phyloP scores from a whole-genome alignment of 2,329 filamentous ascomycete genomes.

The Scedosporium minutisporum region DNA sequence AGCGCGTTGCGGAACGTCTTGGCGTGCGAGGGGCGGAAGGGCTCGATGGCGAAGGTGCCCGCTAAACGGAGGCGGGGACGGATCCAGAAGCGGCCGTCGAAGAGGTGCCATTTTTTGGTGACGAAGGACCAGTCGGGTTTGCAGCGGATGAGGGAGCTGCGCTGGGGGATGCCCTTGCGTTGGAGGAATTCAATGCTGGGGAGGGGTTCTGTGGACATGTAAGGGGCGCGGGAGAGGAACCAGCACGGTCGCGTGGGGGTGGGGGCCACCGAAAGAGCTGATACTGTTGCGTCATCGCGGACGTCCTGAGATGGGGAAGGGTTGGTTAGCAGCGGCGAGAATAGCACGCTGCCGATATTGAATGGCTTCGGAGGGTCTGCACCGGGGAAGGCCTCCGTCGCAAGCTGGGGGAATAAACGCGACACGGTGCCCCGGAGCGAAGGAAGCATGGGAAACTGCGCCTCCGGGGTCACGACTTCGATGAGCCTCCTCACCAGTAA shows the following conservation, averaged over 20 bases:
- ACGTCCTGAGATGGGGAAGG: constrained; percentile 14
- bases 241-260: constrained; percentile 21
- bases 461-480: constrained; percentile 39
- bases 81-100: constrained; percentile 56
- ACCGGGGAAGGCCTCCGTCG: constrained; percentile 10
- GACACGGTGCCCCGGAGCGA: constrained; percentile 36
- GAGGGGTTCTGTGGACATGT: constrained; percentile 27
- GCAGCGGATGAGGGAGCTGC: not conserved
- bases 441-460: constrained; percentile 28
- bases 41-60: constrained; percentile 32
- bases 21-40: constrained; percentile 32
- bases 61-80: constrained; percentile 33
- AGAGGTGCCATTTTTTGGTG: constrained; percentile 29
- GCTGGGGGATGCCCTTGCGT: not conserved
- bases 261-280: not conserved
- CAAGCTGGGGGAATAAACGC: constrained; percentile 38
- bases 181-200: constrained; percentile 16
- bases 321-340: constrained; percentile 28
- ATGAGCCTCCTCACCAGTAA: constrained; percentile 38
- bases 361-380: constrained; percentile 26
- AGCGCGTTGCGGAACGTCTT: constrained; percentile 40
- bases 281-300: constrained; percentile 13
- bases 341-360: constrained; percentile 27
- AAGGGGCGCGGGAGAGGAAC: constrained; percentile 37
- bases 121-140: constrained; percentile 8